A percentile compares a stretch with the other conserved stretches of the same genome.
Conservation (phyloP, 495 filamentous ascomycete species). For the Clohesyomyces aquaticus region DNA sequence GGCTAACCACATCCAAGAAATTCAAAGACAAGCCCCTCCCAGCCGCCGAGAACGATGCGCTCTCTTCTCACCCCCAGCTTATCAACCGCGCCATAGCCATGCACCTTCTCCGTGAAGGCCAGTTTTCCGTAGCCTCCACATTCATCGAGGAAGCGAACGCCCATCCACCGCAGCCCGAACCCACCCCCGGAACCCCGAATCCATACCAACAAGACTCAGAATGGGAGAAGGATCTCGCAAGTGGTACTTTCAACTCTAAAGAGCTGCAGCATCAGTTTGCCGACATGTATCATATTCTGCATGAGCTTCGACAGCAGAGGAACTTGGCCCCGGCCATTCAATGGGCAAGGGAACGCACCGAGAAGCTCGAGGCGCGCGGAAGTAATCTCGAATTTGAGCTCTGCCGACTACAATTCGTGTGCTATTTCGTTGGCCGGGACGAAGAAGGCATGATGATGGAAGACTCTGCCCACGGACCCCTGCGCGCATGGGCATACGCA, state of each 20-base stretch:
- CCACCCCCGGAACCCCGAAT: constrained; percentile 34
- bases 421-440: constrained; percentile 65
- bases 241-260: constrained; percentile 37
- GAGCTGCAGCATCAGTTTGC: constrained; percentile 78
- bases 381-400: constrained; percentile 96
- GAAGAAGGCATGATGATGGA: constrained; percentile 33
- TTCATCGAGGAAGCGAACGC: constrained; percentile 70
- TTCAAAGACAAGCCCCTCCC: constrained; percentile 80
- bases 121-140: constrained; percentile 82
- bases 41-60: constrained; percentile 75
- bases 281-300: constrained; percentile 87
- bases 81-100: constrained; percentile 94
- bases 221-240: constrained; percentile 38
- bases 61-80: constrained; percentile 71
- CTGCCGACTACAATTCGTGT: constrained; percentile 80
- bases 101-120: constrained; percentile 92
- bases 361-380: constrained; percentile 74
- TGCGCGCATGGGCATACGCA: constrained; percentile 74
- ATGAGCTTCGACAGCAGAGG: constrained; percentile 66
- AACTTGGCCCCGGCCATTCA: constrained; percentile 81
- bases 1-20: constrained; percentile 53
- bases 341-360: constrained; percentile 76
- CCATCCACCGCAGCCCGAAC: constrained; percentile 40
- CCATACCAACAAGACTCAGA: constrained; percentile 27
- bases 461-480: constrained; percentile 47